These are phyloP conservation scores for Pterocarpus santalinus DNA, from an alignment of 306 rosid genomes.

Conservation along the genomic window DNA sequence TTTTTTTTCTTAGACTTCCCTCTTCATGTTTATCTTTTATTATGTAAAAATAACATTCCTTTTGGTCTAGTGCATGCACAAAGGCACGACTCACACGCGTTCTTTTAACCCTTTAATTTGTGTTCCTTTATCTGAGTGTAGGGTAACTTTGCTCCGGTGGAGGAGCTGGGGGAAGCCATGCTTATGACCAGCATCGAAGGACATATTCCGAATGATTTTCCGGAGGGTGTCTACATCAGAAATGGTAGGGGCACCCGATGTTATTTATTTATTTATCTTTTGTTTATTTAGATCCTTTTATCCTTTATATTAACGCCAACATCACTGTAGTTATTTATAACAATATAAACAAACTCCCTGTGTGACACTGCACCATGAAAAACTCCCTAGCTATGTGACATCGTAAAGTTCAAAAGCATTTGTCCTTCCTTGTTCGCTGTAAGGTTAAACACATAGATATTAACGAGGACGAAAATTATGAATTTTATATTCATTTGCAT, in stretches of 20 bases:
- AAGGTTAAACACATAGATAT: background rate
- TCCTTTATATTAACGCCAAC: background rate
- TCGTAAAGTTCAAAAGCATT: background rate
- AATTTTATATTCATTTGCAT: background rate
- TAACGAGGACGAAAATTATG: background rate
- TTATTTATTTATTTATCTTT: no score
- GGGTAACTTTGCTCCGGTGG: conserved; percentile 69
- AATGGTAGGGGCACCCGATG: conserved; percentile 52
- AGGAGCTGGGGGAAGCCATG: conserved; percentile 61
- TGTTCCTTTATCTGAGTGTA: conserved; percentile 13
- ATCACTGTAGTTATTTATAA: background rate
- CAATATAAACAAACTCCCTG: background rate
- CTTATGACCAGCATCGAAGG: conserved; percentile 57
- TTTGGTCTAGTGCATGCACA: no score
- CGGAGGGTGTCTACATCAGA: conserved; percentile 71
- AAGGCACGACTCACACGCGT: no score
- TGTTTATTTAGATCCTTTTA: background rate
- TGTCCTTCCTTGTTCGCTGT: background rate
- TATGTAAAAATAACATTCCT: no score
- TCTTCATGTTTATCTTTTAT: no score
- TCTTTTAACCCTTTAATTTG: no score
- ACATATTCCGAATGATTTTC: conserved; percentile 62
- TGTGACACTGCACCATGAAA: no score
- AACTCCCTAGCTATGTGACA: background rate
- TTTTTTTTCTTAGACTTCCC: no score